A percentile compares a stretch with the other conserved stretches of the same genome.
These are phyloP conservation scores for Diaporthe ilicicola DNA, from an alignment of 2,329 filamentous ascomycete genomes.

Conservation along the genomic window DNA sequence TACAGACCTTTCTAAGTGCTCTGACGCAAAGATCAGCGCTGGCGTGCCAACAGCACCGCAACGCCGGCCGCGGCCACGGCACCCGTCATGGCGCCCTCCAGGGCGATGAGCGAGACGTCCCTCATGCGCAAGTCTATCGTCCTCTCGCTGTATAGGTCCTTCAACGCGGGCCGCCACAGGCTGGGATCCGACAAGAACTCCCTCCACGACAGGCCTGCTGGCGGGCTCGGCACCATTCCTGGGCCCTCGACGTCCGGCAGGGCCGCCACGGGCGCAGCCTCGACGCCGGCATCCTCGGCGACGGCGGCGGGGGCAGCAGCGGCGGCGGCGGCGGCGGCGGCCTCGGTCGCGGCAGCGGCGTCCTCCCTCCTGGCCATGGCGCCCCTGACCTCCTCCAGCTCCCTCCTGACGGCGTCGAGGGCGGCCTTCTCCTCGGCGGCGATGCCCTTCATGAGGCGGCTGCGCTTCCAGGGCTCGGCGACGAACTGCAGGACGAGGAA, in stretches of 20 bases:
- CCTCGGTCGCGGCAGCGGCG: conserved; percentile 30
- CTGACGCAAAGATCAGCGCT: conserved; percentile 39
- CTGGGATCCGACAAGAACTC: conserved; percentile 51
- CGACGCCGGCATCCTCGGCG: not conserved
- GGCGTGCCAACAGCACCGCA: conserved; percentile 57
- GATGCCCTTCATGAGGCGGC: conserved; percentile 81
- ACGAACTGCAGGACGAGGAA: conserved; percentile 88
- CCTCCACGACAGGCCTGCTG: conserved; percentile 48
- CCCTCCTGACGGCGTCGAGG: conserved; percentile 56
- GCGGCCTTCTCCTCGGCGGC: conserved; percentile 77
- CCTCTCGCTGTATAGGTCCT: conserved; percentile 73
- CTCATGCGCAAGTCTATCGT: conserved; percentile 70
- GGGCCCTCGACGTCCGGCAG: conserved; percentile 33
- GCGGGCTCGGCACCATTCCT: not conserved
- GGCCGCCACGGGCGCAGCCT: not conserved
- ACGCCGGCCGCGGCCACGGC: conserved; percentile 66
- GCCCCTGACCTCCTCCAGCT: conserved; percentile 48
- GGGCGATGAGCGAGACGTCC: conserved; percentile 73
- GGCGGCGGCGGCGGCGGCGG: conserved; percentile 12
- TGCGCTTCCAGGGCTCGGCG: conserved; percentile 90
- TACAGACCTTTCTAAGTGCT: conserved; percentile 19
- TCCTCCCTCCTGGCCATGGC: conserved; percentile 38
- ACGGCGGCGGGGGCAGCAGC: not conserved
- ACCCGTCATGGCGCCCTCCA: conserved; percentile 74
- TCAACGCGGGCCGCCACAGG: conserved; percentile 57